Base-by-base conservation (phyloP, 2,329 filamentous ascomycete species). In the Fusarium mangiferae region DNA sequence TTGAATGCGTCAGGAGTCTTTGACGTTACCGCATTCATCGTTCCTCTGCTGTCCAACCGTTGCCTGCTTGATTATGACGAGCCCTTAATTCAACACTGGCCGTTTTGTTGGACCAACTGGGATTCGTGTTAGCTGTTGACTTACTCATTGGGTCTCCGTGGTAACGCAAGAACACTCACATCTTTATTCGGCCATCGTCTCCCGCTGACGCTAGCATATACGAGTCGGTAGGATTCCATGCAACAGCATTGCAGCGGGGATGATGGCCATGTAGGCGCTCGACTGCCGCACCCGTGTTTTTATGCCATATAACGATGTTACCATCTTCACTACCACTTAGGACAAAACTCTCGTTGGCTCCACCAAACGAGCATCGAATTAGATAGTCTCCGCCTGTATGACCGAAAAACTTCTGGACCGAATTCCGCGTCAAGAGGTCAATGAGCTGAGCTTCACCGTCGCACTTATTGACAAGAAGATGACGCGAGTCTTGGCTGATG, bases 271-370 rank as follows among this genome's bases (percentile, higher is more conserved):
- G 88, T 6, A 98, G 85, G 54, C 90, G 91, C 78, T 95, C 93
- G 11, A 99, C 90, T 2, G 92, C 87, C 11, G 88, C 86, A 11
- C 94, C 94, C 41, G 93, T 94, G 64, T 91, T 92, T 81, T 94
- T 96, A 81, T 98, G 94, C 94, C 95, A 98, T 70, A 99, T 94
- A 80, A 94, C 92, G 46, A 98, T 89, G 63, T 89, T 87, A 5
- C 90, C 90, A 72, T 91, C 90, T 88, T 98, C 95, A 78, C 95
- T 98, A 17, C 96, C 96, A 78, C 94, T 96, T 35, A 97, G 87
- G 15, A 98, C 92, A 81, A 98, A 98, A 80, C 92, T 95, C 83
- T 98, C 95, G 66, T 94, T 92, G 3, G 96, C 95, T 38, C 96
- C 96, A 24, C 96, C 96, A 82, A 98, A 96, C 1, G 88, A 86